These are phyloP conservation scores for Xerocomus brunneocitrinus DNA, from an alignment of 768 basidiomycete genomes.

Conservation along the genomic window DNA sequence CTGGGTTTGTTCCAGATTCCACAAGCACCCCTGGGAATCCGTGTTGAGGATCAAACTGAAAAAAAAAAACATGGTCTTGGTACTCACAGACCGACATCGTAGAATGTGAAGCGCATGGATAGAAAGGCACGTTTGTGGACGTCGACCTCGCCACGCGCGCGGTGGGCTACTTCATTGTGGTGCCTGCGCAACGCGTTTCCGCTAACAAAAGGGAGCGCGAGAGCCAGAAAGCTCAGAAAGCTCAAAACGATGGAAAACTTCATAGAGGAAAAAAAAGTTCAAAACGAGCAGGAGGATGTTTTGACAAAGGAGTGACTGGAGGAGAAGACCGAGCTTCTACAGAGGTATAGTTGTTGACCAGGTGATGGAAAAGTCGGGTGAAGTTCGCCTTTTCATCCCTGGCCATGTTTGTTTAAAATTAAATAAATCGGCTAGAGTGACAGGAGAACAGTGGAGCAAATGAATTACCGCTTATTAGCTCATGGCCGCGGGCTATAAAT, in stretches of 20 bases:
- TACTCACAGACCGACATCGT: slow-evolving; percentile 47
- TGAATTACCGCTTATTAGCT: background rate
- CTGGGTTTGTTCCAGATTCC: slow-evolving; percentile 35
- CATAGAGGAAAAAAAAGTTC: slow-evolving; percentile 13
- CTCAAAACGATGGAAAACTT: slow-evolving; percentile 28
- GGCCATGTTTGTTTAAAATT: slow-evolving; percentile 9
- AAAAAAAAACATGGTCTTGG: background rate
- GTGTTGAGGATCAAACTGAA: background rate
- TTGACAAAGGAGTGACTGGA: slow-evolving; percentile 22
- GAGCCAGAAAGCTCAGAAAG: slow-evolving; percentile 34
- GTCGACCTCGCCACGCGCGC: slow-evolving; percentile 36
- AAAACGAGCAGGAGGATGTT: background rate
- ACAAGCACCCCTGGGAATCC: slow-evolving; percentile 47
- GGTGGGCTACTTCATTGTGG: slow-evolving; percentile 45
- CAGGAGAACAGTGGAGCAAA: background rate
- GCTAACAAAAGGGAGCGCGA: slow-evolving; percentile 32
- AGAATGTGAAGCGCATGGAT: slow-evolving; percentile 46
- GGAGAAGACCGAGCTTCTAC: slow-evolving; percentile 9
- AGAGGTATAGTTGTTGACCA: background rate
- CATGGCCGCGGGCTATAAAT: too few relatives aligned
- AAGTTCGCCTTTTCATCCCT: background rate
- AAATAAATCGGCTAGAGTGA: slow-evolving; percentile 20
- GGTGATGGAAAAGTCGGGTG: slow-evolving; percentile 1
- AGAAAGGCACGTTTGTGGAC: slow-evolving; percentile 31
- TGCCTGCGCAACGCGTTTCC: slow-evolving; percentile 27